Evolutionary conservation across 31 red algal species (phyloP).

Genomic region (Odonthalia washingtoniensis): DNA sequence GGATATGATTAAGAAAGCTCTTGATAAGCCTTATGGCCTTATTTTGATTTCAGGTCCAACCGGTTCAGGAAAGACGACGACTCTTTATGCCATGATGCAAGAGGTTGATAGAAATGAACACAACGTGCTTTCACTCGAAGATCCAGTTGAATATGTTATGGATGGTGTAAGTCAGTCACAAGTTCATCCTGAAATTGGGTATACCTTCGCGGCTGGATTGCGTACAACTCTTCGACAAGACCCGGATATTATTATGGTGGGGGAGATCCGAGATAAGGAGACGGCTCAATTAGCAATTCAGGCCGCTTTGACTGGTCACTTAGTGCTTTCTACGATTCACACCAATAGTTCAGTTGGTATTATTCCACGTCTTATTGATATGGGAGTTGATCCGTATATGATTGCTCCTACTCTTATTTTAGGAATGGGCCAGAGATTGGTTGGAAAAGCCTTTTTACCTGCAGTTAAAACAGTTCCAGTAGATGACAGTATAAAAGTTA

Average conservation of each 20-base stretch:
- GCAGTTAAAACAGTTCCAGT: not conserved
- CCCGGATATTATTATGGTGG: conserved; percentile 34
- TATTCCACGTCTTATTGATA: conserved; percentile 19
- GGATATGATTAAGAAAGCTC: conserved; percentile 20
- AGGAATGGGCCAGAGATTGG: conserved; percentile 7
- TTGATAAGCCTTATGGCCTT: conserved; percentile 20
- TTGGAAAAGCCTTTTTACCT: not conserved
- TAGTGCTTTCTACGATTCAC: conserved; percentile 31
- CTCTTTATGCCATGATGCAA: conserved; percentile 6
- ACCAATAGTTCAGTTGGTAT: conserved; percentile 11
- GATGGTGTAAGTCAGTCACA: conserved; percentile 2
- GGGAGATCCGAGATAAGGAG: conserved; percentile 29
- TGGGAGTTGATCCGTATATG: conserved; percentile 20
- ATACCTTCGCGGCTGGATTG: conserved; percentile 21
- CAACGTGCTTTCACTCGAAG: conserved; percentile 17
- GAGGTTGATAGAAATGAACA: conserved; percentile 23
- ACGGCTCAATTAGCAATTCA: conserved; percentile 22
- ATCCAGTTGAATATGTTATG: conserved; percentile 27
- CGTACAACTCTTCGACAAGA: conserved; percentile 17
- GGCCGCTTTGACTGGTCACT: conserved; percentile 36
- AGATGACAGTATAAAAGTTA: not conserved
- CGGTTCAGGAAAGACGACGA: conserved; percentile 35
- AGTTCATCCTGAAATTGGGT: conserved; percentile 8
- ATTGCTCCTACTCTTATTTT: conserved; percentile 8
- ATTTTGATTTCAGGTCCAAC: conserved; percentile 30